A percentile compares a stretch with the other conserved stretches of the same genome.
Evolutionary conservation across 169 alveolate species (phyloP).

Genomic region (Cryptosporidium viatorum): DNA sequence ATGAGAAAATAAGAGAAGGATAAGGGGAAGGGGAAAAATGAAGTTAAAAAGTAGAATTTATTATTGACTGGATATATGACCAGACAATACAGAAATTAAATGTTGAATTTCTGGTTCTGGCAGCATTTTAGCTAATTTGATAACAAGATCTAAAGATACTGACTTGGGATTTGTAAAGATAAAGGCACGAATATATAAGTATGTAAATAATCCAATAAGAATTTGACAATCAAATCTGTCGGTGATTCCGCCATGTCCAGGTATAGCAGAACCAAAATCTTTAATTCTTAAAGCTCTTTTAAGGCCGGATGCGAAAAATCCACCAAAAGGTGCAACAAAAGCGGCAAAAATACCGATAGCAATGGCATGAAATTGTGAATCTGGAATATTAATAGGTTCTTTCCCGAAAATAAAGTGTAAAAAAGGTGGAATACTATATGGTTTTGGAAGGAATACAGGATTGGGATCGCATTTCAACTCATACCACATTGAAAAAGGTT

Average conservation of each 20-base stretch:
- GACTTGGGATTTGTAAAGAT: conserved; percentile 67
- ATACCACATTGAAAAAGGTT: conserved; percentile 87
- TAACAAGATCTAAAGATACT: conserved; percentile 55
- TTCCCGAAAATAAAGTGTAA: conserved; percentile 49
- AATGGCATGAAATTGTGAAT: conserved; percentile 90
- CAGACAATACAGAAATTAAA: conserved; percentile 26
- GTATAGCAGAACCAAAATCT: conserved; percentile 98
- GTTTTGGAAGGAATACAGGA: conserved; percentile 62
- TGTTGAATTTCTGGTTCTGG: conserved; percentile 68
- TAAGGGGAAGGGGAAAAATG: no score
- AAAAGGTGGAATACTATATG: conserved; percentile 75
- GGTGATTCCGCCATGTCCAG: conserved; percentile 99
- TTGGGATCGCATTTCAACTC: conserved; percentile 78
- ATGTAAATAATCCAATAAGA: conserved; percentile 90
- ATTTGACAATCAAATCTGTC: conserved; percentile 99
- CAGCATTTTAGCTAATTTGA: conserved; percentile 49
- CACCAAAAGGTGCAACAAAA: conserved; percentile 99
- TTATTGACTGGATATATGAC: conserved; percentile 9
- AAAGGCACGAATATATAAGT: conserved; percentile 80
- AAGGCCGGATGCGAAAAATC: conserved; percentile 99
- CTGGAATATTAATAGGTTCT: conserved; percentile 73
- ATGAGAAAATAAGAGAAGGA: not conserved
- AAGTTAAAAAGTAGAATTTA: not conserved
- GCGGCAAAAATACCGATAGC: conserved; percentile 95
- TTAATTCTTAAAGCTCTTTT: conserved; percentile 97